phyloP scores from a whole-genome alignment of 108 stramenopile species.

The Pseudonitzschia pungens region DNA sequence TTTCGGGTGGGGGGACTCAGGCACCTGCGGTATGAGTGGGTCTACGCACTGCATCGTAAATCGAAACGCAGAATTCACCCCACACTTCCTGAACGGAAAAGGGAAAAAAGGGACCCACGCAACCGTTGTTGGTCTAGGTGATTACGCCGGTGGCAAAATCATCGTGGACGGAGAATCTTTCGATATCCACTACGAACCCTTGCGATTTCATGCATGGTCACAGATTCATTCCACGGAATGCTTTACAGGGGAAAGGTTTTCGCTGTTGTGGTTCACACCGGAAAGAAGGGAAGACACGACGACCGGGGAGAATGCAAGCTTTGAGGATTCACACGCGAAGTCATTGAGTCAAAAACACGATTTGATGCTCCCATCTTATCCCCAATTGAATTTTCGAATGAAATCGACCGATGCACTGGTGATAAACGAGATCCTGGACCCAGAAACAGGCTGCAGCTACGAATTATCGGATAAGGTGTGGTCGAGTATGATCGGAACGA shows the following conservation, averaged over 20 bases:
- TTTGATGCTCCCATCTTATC: conserved; percentile 27
- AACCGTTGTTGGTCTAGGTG: conserved; percentile 90
- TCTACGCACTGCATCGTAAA: conserved; percentile 91
- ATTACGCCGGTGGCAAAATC: conserved; percentile 83
- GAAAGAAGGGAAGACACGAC: conserved; percentile 16
- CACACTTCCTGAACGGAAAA: conserved; percentile 88
- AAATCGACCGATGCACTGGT: conserved; percentile 53
- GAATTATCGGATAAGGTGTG: conserved; percentile 9
- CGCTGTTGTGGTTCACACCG: conserved; percentile 94
- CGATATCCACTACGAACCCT: conserved; percentile 79
- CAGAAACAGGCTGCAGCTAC: conserved; percentile 40
- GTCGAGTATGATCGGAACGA: conserved; percentile 14
- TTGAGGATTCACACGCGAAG: conserved; percentile 30
- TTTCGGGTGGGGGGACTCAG: too few relatives aligned
- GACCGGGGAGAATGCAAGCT: not conserved
- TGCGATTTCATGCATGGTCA: conserved; percentile 88
- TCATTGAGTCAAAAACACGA: conserved; percentile 32
- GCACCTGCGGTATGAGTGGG: not conserved
- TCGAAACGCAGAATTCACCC: conserved; percentile 88
- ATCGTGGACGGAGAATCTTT: conserved; percentile 66
- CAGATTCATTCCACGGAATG: conserved; percentile 87
- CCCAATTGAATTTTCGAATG: conserved; percentile 37
- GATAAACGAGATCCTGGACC: conserved; percentile 47
- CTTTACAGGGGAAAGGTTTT: conserved; percentile 84
- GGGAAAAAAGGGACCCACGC: conserved; percentile 67